Conservation (phyloP, 2,329 filamentous ascomycete species). For the Hymenoscyphus fructigenus region DNA sequence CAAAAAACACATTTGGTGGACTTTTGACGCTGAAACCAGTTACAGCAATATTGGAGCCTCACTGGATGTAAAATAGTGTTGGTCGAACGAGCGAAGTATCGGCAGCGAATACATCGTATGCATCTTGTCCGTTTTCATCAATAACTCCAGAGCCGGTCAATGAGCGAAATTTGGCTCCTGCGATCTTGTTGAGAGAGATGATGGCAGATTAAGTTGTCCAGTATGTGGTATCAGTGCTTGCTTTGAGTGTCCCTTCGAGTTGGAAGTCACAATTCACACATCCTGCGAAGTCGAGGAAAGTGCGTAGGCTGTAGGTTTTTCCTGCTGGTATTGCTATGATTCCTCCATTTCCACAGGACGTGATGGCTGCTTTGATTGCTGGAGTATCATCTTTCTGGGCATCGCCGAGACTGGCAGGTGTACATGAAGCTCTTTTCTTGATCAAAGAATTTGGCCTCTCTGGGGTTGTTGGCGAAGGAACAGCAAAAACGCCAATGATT, state of each 20-base stretch:
- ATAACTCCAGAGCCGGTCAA: slow-evolving; percentile 43
- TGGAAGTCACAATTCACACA: slow-evolving; percentile 47
- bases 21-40: slow-evolving; percentile 42
- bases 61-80: slow-evolving; percentile 43
- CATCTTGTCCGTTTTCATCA: slow-evolving; percentile 47
- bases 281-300: slow-evolving; percentile 42
- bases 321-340: slow-evolving; percentile 45
- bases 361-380: slow-evolving; percentile 44
- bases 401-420: slow-evolving; percentile 20
- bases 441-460: too few species aligned
- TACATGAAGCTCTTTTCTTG: slow-evolving; percentile 34
- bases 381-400: slow-evolving; percentile 44
- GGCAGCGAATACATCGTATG: slow-evolving; percentile 42
- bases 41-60: slow-evolving; percentile 41
- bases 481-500: too few species aligned
- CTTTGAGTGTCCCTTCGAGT: slow-evolving; percentile 45
- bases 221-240: slow-evolving; percentile 40
- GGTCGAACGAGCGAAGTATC: slow-evolving; percentile 42
- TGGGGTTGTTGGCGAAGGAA: too few species aligned
- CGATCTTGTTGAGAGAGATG: slow-evolving; percentile 41
- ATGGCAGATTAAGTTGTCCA: slow-evolving; percentile 44
- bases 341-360: slow-evolving; percentile 41
- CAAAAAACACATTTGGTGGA: slow-evolving; percentile 46
- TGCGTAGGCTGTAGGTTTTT: slow-evolving; percentile 44
- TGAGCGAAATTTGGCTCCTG: slow-evolving; percentile 42